A percentile compares a stretch with the other conserved stretches of the same genome.
Conservation (phyloP, 129 eudicot genomes). For the carrot (Daucus carota) region DH1_v3.0 NC_030381.2:55511001-55511500, state of each 20-base stretch:
- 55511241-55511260: conserved; percentile 22
- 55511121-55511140: too few species aligned
- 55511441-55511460: background rate
- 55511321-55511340: background rate
- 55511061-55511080: too few species aligned
- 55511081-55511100: too few species aligned
- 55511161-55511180: background rate
- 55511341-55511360: background rate
- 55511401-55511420: background rate
- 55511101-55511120: too few species aligned
- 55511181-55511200: conserved; percentile 18
- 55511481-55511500: background rate
- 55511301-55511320: conserved; percentile 28
- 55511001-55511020: too few species aligned
- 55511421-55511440: background rate
- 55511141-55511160: too few species aligned
- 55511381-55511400: background rate
- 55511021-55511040: too few species aligned
- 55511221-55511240: conserved; percentile 16
- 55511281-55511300: conserved; percentile 19
- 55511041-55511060: too few species aligned
- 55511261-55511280: conserved; percentile 20
- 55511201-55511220: background rate
- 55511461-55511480: background rate
- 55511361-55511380: background rate